These are phyloP conservation scores for Arabidopsis lyrata DNA, from an alignment of 441 rosid genomes.

Conservation along the genomic window DNA sequence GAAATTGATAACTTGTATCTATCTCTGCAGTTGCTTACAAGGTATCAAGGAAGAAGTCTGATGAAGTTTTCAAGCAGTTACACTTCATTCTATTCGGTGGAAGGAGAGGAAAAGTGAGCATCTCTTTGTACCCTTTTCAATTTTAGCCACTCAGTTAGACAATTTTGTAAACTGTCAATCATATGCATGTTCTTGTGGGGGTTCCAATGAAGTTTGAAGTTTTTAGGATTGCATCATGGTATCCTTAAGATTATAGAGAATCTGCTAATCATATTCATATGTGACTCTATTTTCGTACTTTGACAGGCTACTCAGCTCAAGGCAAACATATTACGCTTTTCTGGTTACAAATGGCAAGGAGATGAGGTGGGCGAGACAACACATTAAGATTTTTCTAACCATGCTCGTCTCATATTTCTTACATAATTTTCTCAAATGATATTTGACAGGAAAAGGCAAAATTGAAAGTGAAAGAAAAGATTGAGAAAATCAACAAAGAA, in stretches of 20 bases:
- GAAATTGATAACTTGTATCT: conserved; percentile 22
- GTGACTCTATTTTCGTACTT: conserved; percentile 41
- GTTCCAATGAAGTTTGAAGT: conserved; percentile 9
- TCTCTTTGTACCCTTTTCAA: conserved; percentile 3
- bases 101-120: conserved; percentile 84
- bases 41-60: conserved; percentile 79
- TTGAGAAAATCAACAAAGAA: conserved; percentile 91
- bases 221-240: conserved; percentile 16
- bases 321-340: conserved; percentile 81
- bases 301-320: conserved; percentile 88
- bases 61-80: conserved; percentile 79
- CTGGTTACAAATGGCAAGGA: conserved; percentile 95
- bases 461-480: conserved; percentile 78
- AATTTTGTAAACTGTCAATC: conserved; percentile 14
- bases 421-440: conserved; percentile 23
- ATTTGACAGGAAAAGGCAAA: conserved; percentile 84
- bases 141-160: not conserved
- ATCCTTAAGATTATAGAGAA: conserved; percentile 24
- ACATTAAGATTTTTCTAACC: conserved; percentile 2
- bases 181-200: conserved; percentile 9
- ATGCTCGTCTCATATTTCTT: not conserved
- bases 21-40: conserved; percentile 77
- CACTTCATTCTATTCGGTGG: conserved; percentile 79
- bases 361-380: conserved; percentile 66
- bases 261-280: conserved; percentile 27